A percentile compares a stretch with the other conserved stretches of the same genome.
Conservation (phyloP, 148 eudicot species). For the Gaultheria prostrata region DNA sequence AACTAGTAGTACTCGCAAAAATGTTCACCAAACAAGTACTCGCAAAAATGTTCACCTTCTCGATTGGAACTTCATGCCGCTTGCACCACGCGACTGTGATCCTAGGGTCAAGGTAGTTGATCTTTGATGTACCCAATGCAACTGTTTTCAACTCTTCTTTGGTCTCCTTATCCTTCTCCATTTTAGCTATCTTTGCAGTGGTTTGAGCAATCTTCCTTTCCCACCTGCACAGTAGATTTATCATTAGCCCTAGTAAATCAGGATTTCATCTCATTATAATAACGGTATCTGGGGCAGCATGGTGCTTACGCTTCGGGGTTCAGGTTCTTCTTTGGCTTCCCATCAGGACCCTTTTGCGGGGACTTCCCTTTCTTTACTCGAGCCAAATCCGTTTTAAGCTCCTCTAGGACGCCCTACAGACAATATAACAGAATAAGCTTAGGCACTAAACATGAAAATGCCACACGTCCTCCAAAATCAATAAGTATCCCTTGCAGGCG, state of each 20-base stretch:
- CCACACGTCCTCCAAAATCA: neutral
- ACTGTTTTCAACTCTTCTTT: slow-evolving; percentile 96
- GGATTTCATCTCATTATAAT: slow-evolving; percentile 3
- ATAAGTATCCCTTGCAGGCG: neutral
- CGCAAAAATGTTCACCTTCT: slow-evolving; percentile 53
- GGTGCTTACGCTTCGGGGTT: slow-evolving; percentile 70
- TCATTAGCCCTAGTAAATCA: slow-evolving; percentile 21
- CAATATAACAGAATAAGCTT: slow-evolving; percentile 16
- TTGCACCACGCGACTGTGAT: slow-evolving; percentile 99
- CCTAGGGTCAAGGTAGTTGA: slow-evolving; percentile 93
- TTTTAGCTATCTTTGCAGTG: slow-evolving; percentile 66
- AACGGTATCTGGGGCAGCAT: neutral
- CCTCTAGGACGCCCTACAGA: slow-evolving; percentile 54
- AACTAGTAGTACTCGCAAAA: neutral
- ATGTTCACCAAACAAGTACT: neutral
- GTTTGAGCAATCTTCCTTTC: slow-evolving; percentile 77
- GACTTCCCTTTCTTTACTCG: slow-evolving; percentile 91
- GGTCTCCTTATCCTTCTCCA: slow-evolving; percentile 67
- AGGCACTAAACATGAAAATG: neutral
- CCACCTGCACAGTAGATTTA: slow-evolving; percentile 43
- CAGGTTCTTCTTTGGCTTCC: slow-evolving; percentile 74
- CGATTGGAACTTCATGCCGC: slow-evolving; percentile 93
- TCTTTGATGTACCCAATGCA: slow-evolving; percentile 98
- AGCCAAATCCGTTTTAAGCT: slow-evolving; percentile 63
- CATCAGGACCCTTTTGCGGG: slow-evolving; percentile 67